phyloP scores from a whole-genome alignment of 2,329 filamentous ascomycete species.

The Cladosporium sp. region DNA sequence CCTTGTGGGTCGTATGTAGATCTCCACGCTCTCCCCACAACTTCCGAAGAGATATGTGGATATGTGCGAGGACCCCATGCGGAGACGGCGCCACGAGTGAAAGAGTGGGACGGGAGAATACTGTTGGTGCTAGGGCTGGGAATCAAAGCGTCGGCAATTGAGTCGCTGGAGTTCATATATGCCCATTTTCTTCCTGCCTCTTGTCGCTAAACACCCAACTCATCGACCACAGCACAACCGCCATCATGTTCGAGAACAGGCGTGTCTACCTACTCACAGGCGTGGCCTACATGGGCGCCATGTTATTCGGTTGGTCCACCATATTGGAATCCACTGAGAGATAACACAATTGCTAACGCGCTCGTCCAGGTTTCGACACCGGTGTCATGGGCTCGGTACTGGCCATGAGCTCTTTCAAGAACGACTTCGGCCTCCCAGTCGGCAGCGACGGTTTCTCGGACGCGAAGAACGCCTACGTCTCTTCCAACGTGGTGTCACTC shows the following conservation, averaged over 20 bases:
- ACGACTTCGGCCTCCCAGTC: constrained; percentile 24
- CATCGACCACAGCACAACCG: constrained; percentile 16
- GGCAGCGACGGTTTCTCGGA: constrained; percentile 55
- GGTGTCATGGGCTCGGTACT: constrained; percentile 68
- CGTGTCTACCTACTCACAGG: constrained; percentile 47
- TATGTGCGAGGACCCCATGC: not conserved
- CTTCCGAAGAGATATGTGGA: no score
- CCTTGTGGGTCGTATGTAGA: not conserved
- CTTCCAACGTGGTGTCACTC: constrained; percentile 68
- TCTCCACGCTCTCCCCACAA: constrained; percentile 16
- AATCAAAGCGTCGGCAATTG: constrained; percentile 6
- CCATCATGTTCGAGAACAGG: constrained; percentile 42
- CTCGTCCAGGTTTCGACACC: constrained; percentile 50
- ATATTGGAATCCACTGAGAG: not conserved
- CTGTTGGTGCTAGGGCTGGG: not conserved
- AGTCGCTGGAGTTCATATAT: not conserved
- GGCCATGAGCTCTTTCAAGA: constrained; percentile 58
- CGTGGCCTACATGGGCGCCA: constrained; percentile 46
- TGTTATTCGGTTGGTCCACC: constrained; percentile 43
- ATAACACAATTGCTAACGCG: not conserved
- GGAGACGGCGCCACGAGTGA: constrained; percentile 2
- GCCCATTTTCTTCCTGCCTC: not conserved
- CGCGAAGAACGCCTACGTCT: constrained; percentile 48
- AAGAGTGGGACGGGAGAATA: constrained; percentile 12
- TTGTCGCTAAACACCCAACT: not conserved